Conservation (phyloP, 139 green algal species). For the Coelastrella sp. region DNA sequence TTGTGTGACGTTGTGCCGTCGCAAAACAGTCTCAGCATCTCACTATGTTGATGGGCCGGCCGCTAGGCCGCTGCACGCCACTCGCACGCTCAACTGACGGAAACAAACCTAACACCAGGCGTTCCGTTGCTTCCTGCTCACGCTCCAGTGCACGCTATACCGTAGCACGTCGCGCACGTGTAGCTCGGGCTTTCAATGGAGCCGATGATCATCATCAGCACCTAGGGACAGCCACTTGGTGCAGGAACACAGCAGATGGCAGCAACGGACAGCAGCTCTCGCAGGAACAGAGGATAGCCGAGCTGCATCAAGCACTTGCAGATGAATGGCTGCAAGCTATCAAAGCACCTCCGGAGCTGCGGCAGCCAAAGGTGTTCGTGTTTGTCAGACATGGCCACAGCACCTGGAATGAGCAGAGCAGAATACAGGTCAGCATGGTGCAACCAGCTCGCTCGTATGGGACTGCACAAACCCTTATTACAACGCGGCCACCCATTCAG, state of each 20-base stretch:
- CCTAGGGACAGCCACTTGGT: neutral
- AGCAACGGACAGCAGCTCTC: neutral
- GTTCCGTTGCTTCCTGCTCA: neutral
- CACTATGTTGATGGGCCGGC: no score
- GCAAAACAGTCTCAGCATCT: no score
- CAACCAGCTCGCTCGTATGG: no score
- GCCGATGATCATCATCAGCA: neutral
- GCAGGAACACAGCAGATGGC: neutral
- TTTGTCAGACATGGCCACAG: constrained; percentile 77
- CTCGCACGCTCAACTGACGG: no score
- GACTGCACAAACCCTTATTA: no score
- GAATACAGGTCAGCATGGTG: constrained; percentile 67
- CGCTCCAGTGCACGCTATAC: neutral
- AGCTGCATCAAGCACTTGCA: constrained; percentile 14
- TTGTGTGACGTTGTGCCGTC: no score
- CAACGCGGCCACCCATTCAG: no score
- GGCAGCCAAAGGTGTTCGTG: constrained; percentile 68
- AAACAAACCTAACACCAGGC: neutral
- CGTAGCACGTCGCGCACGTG: no score
- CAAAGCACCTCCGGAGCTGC: constrained; percentile 19
- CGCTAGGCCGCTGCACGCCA: no score
- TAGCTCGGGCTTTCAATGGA: neutral
- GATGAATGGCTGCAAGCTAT: constrained; percentile 33
- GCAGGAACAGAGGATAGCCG: neutral
- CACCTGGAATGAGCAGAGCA: constrained; percentile 76